These are phyloP conservation scores for Basipetospora chlamydospora DNA, from an alignment of 2,329 filamentous ascomycete species.

Conservation along the genomic window DNA sequence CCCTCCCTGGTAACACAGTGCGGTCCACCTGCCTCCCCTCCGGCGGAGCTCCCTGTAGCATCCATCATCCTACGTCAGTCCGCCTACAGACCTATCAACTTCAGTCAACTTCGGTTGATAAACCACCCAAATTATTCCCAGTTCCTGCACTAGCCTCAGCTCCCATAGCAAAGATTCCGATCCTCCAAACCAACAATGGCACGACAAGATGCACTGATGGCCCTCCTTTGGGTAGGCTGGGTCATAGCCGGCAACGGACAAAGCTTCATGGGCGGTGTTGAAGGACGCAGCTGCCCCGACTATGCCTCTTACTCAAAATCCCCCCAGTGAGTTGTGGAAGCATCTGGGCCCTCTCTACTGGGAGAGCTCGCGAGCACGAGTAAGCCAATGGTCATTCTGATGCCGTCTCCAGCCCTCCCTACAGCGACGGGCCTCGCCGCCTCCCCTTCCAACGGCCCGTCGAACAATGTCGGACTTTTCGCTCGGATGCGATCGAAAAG, in stretches of 20 bases:
- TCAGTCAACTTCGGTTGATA: too few relatives aligned
- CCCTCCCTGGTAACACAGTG: too few relatives aligned
- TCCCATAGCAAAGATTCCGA: too few relatives aligned
- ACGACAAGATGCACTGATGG: too few relatives aligned
- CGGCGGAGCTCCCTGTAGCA: too few relatives aligned
- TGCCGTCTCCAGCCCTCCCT: conserved; percentile 45
- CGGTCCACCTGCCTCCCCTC: too few relatives aligned
- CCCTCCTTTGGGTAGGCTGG: not conserved
- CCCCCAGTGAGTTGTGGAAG: conserved; percentile 25
- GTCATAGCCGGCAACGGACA: not conserved
- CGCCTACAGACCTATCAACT: too few relatives aligned
- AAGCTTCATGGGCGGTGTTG: conserved; percentile 8
- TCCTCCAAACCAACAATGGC: too few relatives aligned
- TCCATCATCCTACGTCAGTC: too few relatives aligned
- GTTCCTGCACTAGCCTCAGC: too few relatives aligned
- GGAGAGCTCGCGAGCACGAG: too few relatives aligned
- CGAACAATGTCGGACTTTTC: conserved; percentile 73
- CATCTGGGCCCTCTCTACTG: not conserved
- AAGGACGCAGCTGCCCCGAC: conserved; percentile 19
- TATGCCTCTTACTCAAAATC: conserved; percentile 24
- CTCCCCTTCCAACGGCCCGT: conserved; percentile 81
- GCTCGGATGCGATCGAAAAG: conserved; percentile 71
- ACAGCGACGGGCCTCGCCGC: conserved; percentile 62
- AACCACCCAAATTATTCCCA: too few relatives aligned
- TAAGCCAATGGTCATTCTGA: conserved; percentile 3